These are phyloP conservation scores for Globisporangium echinulatum DNA, from an alignment of 352 stramenopile species.

Conservation along the genomic window DNA sequence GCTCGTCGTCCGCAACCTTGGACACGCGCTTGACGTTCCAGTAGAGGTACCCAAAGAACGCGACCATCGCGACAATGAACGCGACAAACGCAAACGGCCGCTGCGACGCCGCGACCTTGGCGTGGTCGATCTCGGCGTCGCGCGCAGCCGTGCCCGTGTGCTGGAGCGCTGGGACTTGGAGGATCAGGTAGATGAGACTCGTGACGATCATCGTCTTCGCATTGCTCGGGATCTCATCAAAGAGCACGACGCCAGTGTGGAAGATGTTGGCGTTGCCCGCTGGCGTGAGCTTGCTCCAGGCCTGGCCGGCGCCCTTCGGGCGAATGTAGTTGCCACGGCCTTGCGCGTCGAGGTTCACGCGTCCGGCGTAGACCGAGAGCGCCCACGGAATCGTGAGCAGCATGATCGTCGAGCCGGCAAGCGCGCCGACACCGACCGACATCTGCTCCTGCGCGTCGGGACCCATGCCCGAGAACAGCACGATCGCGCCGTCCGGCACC, in stretches of 20 bases:
- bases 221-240: conserved; percentile 85
- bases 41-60: conserved; percentile 90
- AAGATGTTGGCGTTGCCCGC: conserved; percentile 51
- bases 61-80: conserved; percentile 84
- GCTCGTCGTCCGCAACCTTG: conserved; percentile 52
- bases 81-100: conserved; percentile 87
- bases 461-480: conserved; percentile 95
- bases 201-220: conserved; percentile 91
- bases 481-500: conserved; percentile 96
- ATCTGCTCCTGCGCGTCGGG: conserved; percentile 94
- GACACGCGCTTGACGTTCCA: conserved; percentile 86
- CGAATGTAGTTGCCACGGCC: conserved; percentile 82
- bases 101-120: conserved; percentile 71
- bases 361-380: conserved; percentile 89
- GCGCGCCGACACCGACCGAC: conserved; percentile 94
- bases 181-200: conserved; percentile 93
- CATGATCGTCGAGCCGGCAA: conserved; percentile 99
- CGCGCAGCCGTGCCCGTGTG: conserved; percentile 75
- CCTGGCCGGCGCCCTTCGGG: conserved; percentile 58
- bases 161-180: conserved; percentile 89
- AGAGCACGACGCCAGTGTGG: conserved; percentile 73
- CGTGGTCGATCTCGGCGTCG: conserved; percentile 63
- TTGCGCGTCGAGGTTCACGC: conserved; percentile 91
- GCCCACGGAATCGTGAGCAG: conserved; percentile 98
- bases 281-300: conserved; percentile 86